phyloP scores from a whole-genome alignment of 2,329 filamentous ascomycete genomes.

The Ceratocystis colombiana region DNA sequence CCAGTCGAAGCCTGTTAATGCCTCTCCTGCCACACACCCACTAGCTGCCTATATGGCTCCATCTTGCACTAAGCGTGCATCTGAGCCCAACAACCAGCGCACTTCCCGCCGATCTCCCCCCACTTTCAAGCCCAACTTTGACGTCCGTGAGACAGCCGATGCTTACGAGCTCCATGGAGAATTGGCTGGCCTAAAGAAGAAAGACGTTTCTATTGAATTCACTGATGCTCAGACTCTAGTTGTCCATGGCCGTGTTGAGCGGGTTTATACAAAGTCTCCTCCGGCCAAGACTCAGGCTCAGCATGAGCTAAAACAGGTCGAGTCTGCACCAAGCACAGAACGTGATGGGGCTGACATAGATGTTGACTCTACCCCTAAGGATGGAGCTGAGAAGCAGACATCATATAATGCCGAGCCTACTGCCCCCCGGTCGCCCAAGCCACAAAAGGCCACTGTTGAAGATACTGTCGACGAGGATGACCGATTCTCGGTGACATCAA shows the following conservation, averaged over 20 bases:
- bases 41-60: conserved; percentile 10
- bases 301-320: not conserved
- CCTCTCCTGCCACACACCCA: not conserved
- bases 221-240: conserved; percentile 63
- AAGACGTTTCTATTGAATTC: conserved; percentile 68
- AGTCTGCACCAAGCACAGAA: conserved; percentile 34
- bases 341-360: conserved; percentile 39
- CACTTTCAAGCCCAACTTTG: conserved; percentile 66
- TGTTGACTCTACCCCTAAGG: conserved; percentile 34
- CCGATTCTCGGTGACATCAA: conserved; percentile 28
- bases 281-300: conserved; percentile 28
- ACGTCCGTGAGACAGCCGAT: conserved; percentile 59
- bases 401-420: conserved; percentile 22
- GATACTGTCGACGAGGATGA: conserved; percentile 37
- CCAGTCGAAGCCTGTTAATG: conserved; percentile 32
- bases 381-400: not conserved
- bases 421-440: conserved; percentile 31
- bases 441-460: conserved; percentile 54
- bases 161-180: conserved; percentile 71
- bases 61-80: not conserved
- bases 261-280: conserved; percentile 41
- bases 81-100: not conserved
- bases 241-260: conserved; percentile 60
- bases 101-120: conserved; percentile 32
- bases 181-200: conserved; percentile 63